These are phyloP conservation scores for Scheffersomyces spartinae DNA, from an alignment of 805 yeast species.

Conservation along the genomic window DNA sequence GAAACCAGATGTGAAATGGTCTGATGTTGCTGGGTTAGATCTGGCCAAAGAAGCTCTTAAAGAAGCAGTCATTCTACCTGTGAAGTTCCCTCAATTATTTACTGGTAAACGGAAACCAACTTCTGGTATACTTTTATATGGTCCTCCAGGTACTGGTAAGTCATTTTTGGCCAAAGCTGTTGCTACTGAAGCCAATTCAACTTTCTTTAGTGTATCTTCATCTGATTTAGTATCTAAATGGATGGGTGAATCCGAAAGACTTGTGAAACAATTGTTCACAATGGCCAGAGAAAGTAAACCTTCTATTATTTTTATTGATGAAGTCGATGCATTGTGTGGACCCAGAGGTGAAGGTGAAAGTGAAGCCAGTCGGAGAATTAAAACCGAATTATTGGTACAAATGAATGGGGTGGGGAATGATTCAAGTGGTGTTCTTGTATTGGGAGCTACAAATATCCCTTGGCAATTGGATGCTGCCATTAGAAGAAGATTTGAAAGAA, in stretches of 20 bases:
- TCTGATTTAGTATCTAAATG: slow-evolving; percentile 94
- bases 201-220: slow-evolving; percentile 92
- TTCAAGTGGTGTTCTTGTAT: slow-evolving; percentile 78
- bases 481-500: slow-evolving; percentile 88
- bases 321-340: slow-evolving; percentile 95
- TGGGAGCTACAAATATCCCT: slow-evolving; percentile 97
- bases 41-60: slow-evolving; percentile 92
- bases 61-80: slow-evolving; percentile 95
- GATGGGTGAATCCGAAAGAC: slow-evolving; percentile 98
- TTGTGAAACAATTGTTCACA: slow-evolving; percentile 85
- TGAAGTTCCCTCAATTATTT: slow-evolving; percentile 89
- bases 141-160: slow-evolving; percentile 93
- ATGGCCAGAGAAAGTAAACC: slow-evolving; percentile 98
- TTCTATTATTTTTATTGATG: slow-evolving; percentile 92
- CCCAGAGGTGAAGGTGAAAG: slow-evolving; percentile 97
- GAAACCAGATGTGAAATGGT: slow-evolving; percentile 89
- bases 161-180: slow-evolving; percentile 96
- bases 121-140: slow-evolving; percentile 67
- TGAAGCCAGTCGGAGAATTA: slow-evolving; percentile 91
- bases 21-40: slow-evolving; percentile 92
- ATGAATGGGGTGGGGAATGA: slow-evolving; percentile 99
- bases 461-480: slow-evolving; percentile 99
- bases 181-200: slow-evolving; percentile 96
- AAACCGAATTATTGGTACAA: slow-evolving; percentile 90
- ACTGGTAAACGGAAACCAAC: slow-evolving; percentile 92